These are phyloP conservation scores for Candida sithepensis DNA, from an alignment of 805 yeast genomes.

Conservation along the genomic window DNA sequence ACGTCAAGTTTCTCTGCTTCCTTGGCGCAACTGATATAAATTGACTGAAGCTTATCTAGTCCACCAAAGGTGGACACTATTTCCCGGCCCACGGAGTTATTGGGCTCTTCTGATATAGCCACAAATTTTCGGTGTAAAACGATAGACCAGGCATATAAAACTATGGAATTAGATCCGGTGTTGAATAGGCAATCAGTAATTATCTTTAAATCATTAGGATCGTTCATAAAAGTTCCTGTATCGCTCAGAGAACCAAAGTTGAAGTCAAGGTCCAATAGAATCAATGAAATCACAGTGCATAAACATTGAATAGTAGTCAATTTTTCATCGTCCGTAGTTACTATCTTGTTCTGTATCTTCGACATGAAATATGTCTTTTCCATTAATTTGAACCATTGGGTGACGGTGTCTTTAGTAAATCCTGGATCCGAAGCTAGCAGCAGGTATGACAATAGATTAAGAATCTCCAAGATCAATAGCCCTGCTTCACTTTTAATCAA, in stretches of 20 bases:
- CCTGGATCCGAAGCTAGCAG: slow-evolving; percentile 23
- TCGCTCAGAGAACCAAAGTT: slow-evolving; percentile 40
- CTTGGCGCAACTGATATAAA: slow-evolving; percentile 35
- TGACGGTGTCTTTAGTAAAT: slow-evolving; percentile 30
- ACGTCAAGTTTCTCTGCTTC: slow-evolving; percentile 41
- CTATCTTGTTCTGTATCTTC: slow-evolving; percentile 22
- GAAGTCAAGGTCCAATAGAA: slow-evolving; percentile 55
- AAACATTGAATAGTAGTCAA: slow-evolving; percentile 39
- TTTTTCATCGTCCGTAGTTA: slow-evolving; percentile 17
- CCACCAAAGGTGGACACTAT: slow-evolving; percentile 19
- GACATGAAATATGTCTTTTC: slow-evolving; percentile 24
- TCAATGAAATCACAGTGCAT: slow-evolving; percentile 44
- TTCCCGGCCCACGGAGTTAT: slow-evolving; percentile 15
- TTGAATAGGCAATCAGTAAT: slow-evolving; percentile 23
- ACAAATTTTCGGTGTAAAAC: slow-evolving; percentile 49
- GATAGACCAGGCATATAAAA: slow-evolving; percentile 66
- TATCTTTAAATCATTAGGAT: slow-evolving; percentile 34
- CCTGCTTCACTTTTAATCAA: slow-evolving; percentile 15
- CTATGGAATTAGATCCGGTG: slow-evolving; percentile 41
- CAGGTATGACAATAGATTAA: slow-evolving; percentile 25
- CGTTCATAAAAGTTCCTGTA: slow-evolving; percentile 37
- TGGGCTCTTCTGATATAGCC: slow-evolving; percentile 33
- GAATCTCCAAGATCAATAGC: slow-evolving; percentile 18
- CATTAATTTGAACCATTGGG: slow-evolving; percentile 57
- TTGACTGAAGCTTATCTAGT: slow-evolving; percentile 18